Percentiles rank a stretch among this genome's conserved stretches.
phyloP scores from a whole-genome alignment of 2,329 filamentous ascomycete genomes.

The Claviceps fusiformis region DNA sequence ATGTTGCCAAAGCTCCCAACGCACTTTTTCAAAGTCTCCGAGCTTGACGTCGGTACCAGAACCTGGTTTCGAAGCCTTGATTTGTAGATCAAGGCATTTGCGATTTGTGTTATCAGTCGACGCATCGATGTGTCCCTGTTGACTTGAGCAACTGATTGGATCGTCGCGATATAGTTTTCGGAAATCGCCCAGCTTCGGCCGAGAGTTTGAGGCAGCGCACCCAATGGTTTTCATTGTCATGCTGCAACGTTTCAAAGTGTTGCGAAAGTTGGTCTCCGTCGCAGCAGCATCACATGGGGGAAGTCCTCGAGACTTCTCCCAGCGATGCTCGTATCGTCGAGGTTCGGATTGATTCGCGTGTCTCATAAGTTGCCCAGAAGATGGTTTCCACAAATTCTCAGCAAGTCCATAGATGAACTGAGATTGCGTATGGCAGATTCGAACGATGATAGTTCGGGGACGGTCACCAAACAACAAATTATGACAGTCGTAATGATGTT shows the following conservation, averaged over 20 bases:
- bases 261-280: neutral
- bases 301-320: neutral
- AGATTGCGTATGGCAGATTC: neutral
- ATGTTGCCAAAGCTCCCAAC: neutral
- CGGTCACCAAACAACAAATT: neutral
- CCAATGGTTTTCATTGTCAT: neutral
- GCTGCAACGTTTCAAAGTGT: neutral
- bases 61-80: neutral
- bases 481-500: neutral
- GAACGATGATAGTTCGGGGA: neutral
- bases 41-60: neutral
- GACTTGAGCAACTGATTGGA: neutral
- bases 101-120: neutral
- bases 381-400: neutral
- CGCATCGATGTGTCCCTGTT: neutral
- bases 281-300: neutral
- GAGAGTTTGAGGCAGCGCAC: neutral
- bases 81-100: too few relatives aligned
- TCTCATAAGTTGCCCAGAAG: neutral
- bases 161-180: neutral
- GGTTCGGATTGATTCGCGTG: neutral
- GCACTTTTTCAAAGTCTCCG: slow-evolving; percentile 3
- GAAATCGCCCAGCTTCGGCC: slow-evolving; percentile 6
- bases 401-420: neutral
- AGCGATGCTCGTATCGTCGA: neutral